Percentiles rank a stretch among this genome's conserved stretches.
Conservation (phyloP, 2,329 filamentous ascomycete species). For the Dichotomopilus funicola region DNA sequence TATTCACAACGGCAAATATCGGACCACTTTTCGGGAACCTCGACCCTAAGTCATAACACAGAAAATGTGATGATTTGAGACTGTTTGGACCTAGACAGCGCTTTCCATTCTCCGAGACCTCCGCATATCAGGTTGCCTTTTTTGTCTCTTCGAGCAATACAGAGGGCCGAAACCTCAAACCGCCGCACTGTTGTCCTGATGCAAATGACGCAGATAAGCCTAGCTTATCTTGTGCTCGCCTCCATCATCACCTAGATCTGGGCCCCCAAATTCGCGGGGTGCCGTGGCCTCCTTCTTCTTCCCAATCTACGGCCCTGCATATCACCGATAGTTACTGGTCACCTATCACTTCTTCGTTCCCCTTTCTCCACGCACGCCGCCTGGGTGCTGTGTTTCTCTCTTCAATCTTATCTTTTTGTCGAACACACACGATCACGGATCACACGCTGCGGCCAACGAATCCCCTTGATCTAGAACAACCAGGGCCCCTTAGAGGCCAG, state of each 20-base stretch:
- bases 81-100: too few relatives aligned
- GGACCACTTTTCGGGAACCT: too few relatives aligned
- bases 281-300: conserved; percentile 14
- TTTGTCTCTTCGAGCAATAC: background rate
- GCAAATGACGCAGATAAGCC: conserved; percentile 53
- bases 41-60: too few relatives aligned
- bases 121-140: too few relatives aligned
- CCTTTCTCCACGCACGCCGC: background rate
- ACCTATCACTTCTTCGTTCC: too few relatives aligned
- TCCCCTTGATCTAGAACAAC: background rate
- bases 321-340: conserved; percentile 7
- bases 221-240: conserved; percentile 51
- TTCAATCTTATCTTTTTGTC: background rate
- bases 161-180: background rate
- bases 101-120: too few relatives aligned
- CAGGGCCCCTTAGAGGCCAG: too few relatives aligned
- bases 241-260: conserved; percentile 45
- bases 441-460: background rate
- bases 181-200: background rate
- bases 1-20: too few relatives aligned
- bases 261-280: conserved; percentile 17
- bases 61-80: too few relatives aligned
- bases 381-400: background rate
- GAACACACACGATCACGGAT: background rate
- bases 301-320: conserved; percentile 15